Base-by-base conservation (phyloP, 2,329 filamentous ascomycete genomes). In the Apiospora marii region DNA sequence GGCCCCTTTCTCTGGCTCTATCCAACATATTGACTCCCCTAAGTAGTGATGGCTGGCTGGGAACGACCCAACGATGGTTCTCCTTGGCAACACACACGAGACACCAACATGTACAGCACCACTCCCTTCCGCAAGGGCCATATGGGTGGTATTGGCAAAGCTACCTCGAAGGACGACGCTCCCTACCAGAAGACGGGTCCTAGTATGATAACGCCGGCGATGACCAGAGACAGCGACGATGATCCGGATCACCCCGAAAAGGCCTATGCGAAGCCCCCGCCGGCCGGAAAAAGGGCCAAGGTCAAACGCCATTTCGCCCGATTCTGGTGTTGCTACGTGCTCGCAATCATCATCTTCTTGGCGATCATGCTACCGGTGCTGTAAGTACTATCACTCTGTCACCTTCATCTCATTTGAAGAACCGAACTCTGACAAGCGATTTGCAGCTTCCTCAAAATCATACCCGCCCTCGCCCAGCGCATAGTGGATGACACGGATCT, bases 391-490 rank as follows among this genome's bases (percentile, higher is more conserved):
- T 37, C 12, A 8, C 30, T 10, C 7, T 1, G 14, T 0, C 30
- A 22, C 12, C 7, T 37, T 5, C 1, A n/a, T 19, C 3, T 8
- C 43, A 19, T 30, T 7, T 68, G 6, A n/a, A 37, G 24, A 24
- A 19, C 34, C 53, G 43, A 5, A 12, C 16, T 3, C 37, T 34
- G 7, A 30, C 48, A 16, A 2, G 24, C 19, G 8, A 22, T 14
- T 2, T 37, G 6, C 69, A 85, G 83, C 71, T 84, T 85, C 76
- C 72, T 82, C 1, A 76, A 83, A 67, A 77, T 80, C 24, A 79
- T 84, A 10, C 83, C 83, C n/a, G 82, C 82, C 14, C 78, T 84
- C 46, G 82, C 83, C 0, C 83, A 84, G 61, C 74, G 78, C 44
- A 78, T 84, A 22, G 78, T 84, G 27, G 74, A 84, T 70, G 79